phyloP scores from a whole-genome alignment of 2,329 filamentous ascomycete genomes.

The Alternaria brassicicola region DNA sequence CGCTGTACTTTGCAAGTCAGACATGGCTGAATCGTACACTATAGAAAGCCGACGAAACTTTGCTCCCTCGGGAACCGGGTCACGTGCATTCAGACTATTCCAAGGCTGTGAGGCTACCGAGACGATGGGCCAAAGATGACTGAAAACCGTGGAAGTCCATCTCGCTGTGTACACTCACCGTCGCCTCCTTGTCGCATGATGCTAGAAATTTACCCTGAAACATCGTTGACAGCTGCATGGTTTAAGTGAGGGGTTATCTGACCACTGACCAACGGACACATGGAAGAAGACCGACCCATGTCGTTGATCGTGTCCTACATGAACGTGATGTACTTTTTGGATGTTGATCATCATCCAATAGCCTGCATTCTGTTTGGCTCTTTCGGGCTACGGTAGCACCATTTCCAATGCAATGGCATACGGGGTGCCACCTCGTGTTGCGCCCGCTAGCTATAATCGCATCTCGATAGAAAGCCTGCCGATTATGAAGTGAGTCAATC shows the following conservation, averaged over 20 bases:
- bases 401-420: neutral
- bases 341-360: neutral
- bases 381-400: neutral
- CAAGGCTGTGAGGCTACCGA: neutral
- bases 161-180: neutral
- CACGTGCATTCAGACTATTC: neutral
- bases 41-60: neutral
- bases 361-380: neutral
- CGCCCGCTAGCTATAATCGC: neutral
- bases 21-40: neutral
- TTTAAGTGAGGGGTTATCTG: neutral
- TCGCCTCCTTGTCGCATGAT: neutral
- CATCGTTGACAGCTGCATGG: neutral
- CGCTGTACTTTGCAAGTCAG: neutral
- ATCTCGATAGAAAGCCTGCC: neutral
- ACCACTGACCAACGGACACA: neutral
- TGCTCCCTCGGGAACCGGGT: neutral
- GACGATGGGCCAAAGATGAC: neutral
- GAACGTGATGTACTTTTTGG: neutral
- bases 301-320: neutral
- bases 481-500: neutral
- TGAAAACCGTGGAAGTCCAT: neutral
- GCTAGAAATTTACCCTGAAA: neutral
- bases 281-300: neutral
- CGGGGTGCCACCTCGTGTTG: neutral